phyloP scores from a whole-genome alignment of 2,329 filamentous ascomycete species.

The Pestalotiopsis sp. region DNA sequence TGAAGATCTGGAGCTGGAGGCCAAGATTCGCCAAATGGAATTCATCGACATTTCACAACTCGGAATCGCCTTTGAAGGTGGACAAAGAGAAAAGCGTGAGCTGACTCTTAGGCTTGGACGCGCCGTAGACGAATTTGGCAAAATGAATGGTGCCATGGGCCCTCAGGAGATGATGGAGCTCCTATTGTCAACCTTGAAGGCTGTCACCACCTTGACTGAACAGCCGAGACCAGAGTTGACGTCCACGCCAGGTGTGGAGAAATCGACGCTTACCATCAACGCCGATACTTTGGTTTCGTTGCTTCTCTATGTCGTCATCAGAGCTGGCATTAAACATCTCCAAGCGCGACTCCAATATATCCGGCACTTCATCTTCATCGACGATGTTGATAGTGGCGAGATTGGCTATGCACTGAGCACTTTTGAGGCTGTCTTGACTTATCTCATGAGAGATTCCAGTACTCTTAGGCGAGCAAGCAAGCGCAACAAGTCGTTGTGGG shows the following conservation, averaged over 20 bases:
- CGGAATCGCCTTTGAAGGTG: conserved; percentile 82
- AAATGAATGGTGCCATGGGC: conserved; percentile 74
- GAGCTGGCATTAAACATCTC: conserved; percentile 83
- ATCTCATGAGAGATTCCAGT: conserved; percentile 80
- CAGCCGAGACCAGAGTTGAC: conserved; percentile 38
- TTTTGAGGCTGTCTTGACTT: conserved; percentile 89
- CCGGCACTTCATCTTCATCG: conserved; percentile 95
- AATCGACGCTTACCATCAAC: conserved; percentile 64
- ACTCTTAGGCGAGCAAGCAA: conserved; percentile 82
- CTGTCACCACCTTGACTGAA: conserved; percentile 70
- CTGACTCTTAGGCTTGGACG: conserved; percentile 74
- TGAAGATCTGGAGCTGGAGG: conserved; percentile 86
- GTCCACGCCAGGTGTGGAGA: conserved; percentile 46
- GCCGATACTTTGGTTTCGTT: conserved; percentile 93
- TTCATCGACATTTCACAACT: conserved; percentile 93
- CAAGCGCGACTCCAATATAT: conserved; percentile 92
- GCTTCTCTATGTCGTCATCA: conserved; percentile 87
- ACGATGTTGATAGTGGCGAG: conserved; percentile 95
- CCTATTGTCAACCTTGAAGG: conserved; percentile 79
- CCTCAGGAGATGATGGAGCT: conserved; percentile 89
- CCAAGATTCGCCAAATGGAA: conserved; percentile 89
- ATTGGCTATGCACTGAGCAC: conserved; percentile 96
- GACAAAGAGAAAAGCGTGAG: conserved; percentile 76
- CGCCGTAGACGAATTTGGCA: conserved; percentile 87
- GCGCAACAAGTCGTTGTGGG: conserved; percentile 85